These are phyloP conservation scores for Truncatella angustata DNA, from an alignment of 2,329 filamentous ascomycete species.

Conservation along the genomic window DNA sequence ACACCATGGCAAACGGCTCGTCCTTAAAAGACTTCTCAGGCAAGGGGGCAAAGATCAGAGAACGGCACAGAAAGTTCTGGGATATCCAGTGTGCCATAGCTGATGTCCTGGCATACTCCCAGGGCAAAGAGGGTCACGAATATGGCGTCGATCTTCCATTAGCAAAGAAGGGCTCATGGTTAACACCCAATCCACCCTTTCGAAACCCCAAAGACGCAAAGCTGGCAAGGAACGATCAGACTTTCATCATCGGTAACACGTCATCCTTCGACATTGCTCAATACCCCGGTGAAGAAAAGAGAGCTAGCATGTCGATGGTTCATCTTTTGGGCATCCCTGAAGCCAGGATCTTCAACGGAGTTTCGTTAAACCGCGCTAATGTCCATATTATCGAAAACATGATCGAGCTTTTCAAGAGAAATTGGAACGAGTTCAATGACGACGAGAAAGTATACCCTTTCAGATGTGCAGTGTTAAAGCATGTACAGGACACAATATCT, in stretches of 20 bases:
- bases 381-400: constrained; percentile 18
- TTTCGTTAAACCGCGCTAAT: constrained; percentile 12
- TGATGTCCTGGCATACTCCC: constrained; percentile 16
- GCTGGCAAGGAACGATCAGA: constrained; percentile 9
- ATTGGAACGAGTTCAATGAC: constrained; percentile 4
- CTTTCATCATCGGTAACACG: constrained; percentile 17
- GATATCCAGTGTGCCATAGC: neutral
- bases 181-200: constrained; percentile 13
- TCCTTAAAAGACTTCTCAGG: no score
- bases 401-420: constrained; percentile 12
- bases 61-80: constrained; percentile 14
- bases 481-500: no score
- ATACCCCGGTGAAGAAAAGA: constrained; percentile 8
- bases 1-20: no score
- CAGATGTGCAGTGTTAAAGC: no score
- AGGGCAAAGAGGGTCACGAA: constrained; percentile 5
- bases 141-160: neutral
- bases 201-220: constrained; percentile 4
- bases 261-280: constrained; percentile 19
- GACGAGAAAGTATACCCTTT: no score
- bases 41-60: constrained; percentile 12
- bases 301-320: constrained; percentile 21
- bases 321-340: constrained; percentile 21
- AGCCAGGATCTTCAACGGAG: constrained; percentile 20
- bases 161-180: constrained; percentile 12